Percentiles rank a stretch among this genome's conserved stretches.
These are phyloP conservation scores for Cladosporium cucumerinum DNA, from an alignment of 2,329 filamentous ascomycete genomes.

Conservation along the genomic window DNA sequence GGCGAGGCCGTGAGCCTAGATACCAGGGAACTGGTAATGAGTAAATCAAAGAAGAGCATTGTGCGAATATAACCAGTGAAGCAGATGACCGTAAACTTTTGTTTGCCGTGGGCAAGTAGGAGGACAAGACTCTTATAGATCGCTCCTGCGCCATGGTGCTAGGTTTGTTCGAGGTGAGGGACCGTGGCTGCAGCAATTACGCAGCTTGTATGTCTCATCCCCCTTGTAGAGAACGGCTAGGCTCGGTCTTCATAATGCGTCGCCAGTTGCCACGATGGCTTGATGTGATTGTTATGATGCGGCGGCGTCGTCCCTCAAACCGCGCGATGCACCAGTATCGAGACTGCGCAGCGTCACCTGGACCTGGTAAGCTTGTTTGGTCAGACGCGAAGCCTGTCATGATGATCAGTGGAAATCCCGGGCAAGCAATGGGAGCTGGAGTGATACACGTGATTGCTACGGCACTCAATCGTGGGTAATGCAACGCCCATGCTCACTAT, in stretches of 20 bases:
- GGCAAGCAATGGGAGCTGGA: background rate
- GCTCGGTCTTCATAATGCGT: conserved; percentile 10
- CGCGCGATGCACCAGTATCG: background rate
- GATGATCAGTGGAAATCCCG: background rate
- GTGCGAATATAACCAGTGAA: conserved; percentile 5
- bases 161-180: conserved; percentile 5
- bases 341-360: background rate
- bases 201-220: conserved; percentile 7
- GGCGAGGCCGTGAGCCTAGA: conserved; percentile 25
- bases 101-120: background rate
- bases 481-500: background rate
- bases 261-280: background rate
- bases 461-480: background rate
- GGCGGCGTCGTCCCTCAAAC: background rate
- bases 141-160: conserved; percentile 14
- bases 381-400: background rate
- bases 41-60: conserved; percentile 25
- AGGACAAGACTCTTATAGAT: conserved; percentile 13
- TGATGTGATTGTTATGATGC: background rate
- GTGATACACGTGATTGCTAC: background rate
- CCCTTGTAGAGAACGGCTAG: conserved; percentile 3
- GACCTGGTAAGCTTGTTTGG: background rate
- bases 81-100: background rate
- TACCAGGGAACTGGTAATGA: conserved; percentile 21
- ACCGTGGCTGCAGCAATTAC: conserved; percentile 11